A percentile compares a stretch with the other conserved stretches of the same genome.
Evolutionary conservation across 2,329 filamentous ascomycete genomes (phyloP).

Genomic region (Exophiala dermatitidis): DNA sequence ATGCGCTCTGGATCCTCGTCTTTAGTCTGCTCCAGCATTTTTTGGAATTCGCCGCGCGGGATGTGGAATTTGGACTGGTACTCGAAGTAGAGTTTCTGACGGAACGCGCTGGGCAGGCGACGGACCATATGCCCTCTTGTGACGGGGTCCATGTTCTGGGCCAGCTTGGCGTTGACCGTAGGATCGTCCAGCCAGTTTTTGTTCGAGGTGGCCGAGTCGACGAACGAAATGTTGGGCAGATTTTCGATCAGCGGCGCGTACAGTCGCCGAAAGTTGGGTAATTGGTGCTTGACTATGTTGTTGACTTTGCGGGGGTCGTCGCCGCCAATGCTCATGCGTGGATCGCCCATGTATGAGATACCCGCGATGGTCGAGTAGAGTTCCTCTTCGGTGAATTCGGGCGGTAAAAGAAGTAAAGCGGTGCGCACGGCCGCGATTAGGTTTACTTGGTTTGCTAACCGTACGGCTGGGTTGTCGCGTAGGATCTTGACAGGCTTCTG

Average conservation of each 20-base stretch:
- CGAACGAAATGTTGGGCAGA: constrained; percentile 78
- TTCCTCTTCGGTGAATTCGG: constrained; percentile 75
- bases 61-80: constrained; percentile 89
- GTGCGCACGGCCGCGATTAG: constrained; percentile 85
- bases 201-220: constrained; percentile 53
- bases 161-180: constrained; percentile 58
- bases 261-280: constrained; percentile 81
- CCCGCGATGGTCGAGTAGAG: constrained; percentile 87
- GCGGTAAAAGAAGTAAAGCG: constrained; percentile 76
- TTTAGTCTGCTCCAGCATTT: constrained; percentile 69
- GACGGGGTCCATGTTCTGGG: constrained; percentile 86
- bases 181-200: constrained; percentile 58
- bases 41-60: constrained; percentile 71
- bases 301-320: constrained; percentile 88
- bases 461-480: constrained; percentile 83
- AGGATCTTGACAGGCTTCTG: constrained; percentile 98
- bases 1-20: constrained; percentile 61
- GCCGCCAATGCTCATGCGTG: constrained; percentile 84
- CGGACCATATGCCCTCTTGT: constrained; percentile 95
- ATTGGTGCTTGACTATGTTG: constrained; percentile 89
- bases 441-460: constrained; percentile 92
- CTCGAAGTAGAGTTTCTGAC: constrained; percentile 84
- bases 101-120: constrained; percentile 76
- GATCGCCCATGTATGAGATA: constrained; percentile 89
- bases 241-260: constrained; percentile 86